These are phyloP conservation scores for Trichoderma sp. DNA, from an alignment of 2,329 filamentous ascomycete species.

Conservation along the genomic window DNA sequence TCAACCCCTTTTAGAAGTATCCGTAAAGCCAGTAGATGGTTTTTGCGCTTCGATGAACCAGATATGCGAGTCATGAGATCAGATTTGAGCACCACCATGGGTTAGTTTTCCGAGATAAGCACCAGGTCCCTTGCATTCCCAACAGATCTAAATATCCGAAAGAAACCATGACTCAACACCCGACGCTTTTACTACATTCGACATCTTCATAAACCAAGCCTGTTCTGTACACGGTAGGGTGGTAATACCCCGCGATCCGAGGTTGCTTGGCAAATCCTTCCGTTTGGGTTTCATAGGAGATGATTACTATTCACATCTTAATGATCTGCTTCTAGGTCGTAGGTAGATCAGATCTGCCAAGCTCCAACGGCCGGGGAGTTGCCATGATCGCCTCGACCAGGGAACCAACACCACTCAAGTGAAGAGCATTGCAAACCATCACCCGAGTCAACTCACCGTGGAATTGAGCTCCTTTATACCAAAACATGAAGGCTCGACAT, in stretches of 20 bases:
- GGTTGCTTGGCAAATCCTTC: neutral
- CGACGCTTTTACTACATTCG: neutral
- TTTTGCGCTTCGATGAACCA: neutral
- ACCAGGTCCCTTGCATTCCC: neutral
- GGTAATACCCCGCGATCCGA: neutral
- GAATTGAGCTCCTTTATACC: neutral
- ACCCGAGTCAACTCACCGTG: neutral
- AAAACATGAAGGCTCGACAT: neutral
- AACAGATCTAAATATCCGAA: neutral
- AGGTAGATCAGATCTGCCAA: neutral
- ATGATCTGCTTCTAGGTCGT: neutral
- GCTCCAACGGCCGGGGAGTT: neutral
- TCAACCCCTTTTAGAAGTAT: neutral
- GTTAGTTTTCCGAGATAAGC: neutral
- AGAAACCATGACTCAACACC: neutral
- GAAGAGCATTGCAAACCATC: neutral
- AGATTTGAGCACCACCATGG: neutral
- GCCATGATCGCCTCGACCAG: neutral
- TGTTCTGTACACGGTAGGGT: neutral
- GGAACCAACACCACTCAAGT: neutral
- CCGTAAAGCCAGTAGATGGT: neutral
- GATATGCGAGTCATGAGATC: neutral
- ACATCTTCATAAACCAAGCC: neutral
- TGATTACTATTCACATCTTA: no score
- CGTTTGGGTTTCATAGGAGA: rapidly evolving